A percentile compares a stretch with the other conserved stretches of the same genome.
These are phyloP conservation scores for Candolleomyces eurysporus DNA, from an alignment of 768 basidiomycete genomes.

Conservation along the genomic window DNA sequence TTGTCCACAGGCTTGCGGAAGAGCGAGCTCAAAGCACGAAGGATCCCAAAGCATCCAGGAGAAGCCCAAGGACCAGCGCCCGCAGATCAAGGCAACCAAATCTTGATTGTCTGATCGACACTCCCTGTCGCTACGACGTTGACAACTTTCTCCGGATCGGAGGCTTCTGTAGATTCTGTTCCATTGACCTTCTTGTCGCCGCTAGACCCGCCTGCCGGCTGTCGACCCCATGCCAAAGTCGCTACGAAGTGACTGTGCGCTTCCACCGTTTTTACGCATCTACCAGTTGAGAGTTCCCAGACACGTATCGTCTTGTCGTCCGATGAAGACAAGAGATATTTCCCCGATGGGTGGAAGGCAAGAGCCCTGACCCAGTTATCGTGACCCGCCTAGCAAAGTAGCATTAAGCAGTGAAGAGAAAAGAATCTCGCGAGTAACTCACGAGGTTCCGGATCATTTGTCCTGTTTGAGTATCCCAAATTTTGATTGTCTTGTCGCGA, in stretches of 20 bases:
- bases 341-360: conserved; percentile 87
- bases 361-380: conserved; percentile 91
- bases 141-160: conserved; percentile 56
- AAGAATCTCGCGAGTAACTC: conserved; percentile 19
- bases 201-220: conserved; percentile 39
- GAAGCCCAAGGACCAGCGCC: not conserved
- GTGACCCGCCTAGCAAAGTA: conserved; percentile 56
- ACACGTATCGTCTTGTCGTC: conserved; percentile 91
- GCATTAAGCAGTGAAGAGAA: not conserved
- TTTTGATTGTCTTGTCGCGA: conserved; percentile 86
- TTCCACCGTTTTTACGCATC: conserved; percentile 84
- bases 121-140: conserved; percentile 71
- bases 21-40: not conserved
- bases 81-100: conserved; percentile 52
- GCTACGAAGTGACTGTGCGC: conserved; percentile 86
- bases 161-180: conserved; percentile 29
- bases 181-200: conserved; percentile 32
- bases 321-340: conserved; percentile 85
- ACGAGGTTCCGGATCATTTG: conserved; percentile 79
- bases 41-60: not conserved
- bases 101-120: conserved; percentile 66
- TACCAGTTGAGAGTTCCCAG: conserved; percentile 85
- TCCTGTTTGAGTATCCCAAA: conserved; percentile 87
- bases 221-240: conserved; percentile 78
- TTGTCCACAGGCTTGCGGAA: not conserved